Evolutionary conservation across 495 filamentous ascomycete genomes (phyloP), one percentile per base, ranked within the genome.

Genomic region (Trichocladium antarcticum): DNA sequence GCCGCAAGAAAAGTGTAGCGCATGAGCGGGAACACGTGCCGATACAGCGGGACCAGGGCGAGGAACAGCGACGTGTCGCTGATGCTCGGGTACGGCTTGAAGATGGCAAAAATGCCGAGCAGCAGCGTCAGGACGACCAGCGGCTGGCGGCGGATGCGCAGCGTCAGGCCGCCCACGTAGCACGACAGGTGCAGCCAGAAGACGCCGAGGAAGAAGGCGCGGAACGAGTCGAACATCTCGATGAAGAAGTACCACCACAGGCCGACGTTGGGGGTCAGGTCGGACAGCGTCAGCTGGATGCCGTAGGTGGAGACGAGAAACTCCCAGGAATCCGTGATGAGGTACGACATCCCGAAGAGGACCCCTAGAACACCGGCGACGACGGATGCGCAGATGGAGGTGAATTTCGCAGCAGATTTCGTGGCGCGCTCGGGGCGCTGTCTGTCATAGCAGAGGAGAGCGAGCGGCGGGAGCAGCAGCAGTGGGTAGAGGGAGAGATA

Each of bases 171-270:
- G 16, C 80, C 86, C 4, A 92, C 84, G 65, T 98, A 98, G 34
- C 82, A 81, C 3, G 81, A 81, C 42, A 97, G 73, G 66, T 98
- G 93, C 47, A 98, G 77, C 87, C 93, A 96, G 66, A 98, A 98
- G 6, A 97, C 88, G 17, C 85, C 93, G 2, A 98, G 75, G 74
- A 98, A 98, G 72, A 98, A 97, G 42, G 84, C 82, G 19, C 92
- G 80, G 74, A 98, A 98, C 5, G 88, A 90, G 66, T 98, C 92
- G 63, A 98, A 98, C 80, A 98, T 98, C 68, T 98, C 92, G 57
- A 90, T 93, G 69, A 98, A 97, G 67, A 97, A 98, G 69, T 98
- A 98, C 92, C 92, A 98, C 92, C 92, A 98, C 0, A 98, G 74
- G 1, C 92, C 92, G 34, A 93, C 82, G 54, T 97, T 98, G 19